These are phyloP conservation scores for Botrytis hyacinthi DNA, from an alignment of 2,329 filamentous ascomycete genomes.

Conservation along the genomic window DNA sequence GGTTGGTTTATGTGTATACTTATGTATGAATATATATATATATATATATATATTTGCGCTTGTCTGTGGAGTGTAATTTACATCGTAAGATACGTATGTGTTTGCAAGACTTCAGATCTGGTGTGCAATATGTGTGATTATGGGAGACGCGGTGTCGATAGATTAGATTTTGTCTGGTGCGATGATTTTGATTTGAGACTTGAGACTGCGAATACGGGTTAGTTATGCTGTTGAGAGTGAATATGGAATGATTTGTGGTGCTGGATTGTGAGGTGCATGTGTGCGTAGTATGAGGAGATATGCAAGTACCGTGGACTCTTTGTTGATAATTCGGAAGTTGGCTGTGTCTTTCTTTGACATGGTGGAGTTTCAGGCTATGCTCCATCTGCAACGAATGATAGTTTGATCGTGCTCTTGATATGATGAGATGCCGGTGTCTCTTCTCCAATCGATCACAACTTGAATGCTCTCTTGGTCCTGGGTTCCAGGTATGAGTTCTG, in stretches of 20 bases:
- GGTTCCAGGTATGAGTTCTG: background rate
- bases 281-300: background rate
- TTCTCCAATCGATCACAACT: background rate
- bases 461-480: background rate
- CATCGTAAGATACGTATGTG: background rate
- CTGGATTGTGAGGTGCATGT: background rate
- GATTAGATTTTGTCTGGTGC: background rate
- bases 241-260: background rate
- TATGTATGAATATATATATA: background rate
- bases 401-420: background rate
- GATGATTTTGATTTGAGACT: background rate
- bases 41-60: too few relatives aligned
- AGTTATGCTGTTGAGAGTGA: background rate
- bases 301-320: background rate
- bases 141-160: background rate
- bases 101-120: background rate
- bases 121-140: background rate
- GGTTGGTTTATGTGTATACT: background rate
- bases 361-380: background rate
- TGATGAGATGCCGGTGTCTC: background rate
- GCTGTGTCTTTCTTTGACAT: background rate
- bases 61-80: background rate
- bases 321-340: rapidly evolving
- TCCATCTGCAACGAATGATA: background rate
- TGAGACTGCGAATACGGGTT: too few relatives aligned